Base-by-base conservation (phyloP, 306 rosid genomes). In the Begonia masoniana region DNA sequence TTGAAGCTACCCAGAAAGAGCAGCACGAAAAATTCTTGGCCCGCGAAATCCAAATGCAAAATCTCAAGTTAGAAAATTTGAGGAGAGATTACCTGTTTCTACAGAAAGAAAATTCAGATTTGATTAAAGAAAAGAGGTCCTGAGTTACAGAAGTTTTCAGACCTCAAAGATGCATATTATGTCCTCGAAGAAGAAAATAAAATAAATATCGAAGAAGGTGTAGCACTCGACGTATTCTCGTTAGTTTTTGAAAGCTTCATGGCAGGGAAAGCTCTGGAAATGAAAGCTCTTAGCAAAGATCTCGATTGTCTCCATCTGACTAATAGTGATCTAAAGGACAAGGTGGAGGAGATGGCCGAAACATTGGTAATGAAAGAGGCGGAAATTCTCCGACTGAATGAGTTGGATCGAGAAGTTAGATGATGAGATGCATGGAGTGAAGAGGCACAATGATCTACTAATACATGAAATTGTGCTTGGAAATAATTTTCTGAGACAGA, bases 191-290 rank as follows among this genome's bases (percentile, higher is more conserved):
- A 78, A 55, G 99, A 86, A 47, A 78, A 69, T 47, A 45, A 46
- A 66, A 64, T 16, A 31, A 72, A 79, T 51, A 67, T 92, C 47
- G 73, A 62, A 10, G 95, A 87, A 61, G 86, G 76, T 41, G 59
- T 87, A 64, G 62, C 78, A 58, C 80, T 79, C 43, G 70, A 74
- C 63, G 77, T 52, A 61, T 71, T 74, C 56, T 62, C 76, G 13
- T 41, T 65, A 31, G 78, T 92, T 68, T 82, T 76, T 55, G 83
- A 81, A 68, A 77, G 83, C 75, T 68, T 79, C 61, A 61, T 70
- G 50, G 52, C 59, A 8, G 96, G 78, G 70, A 92, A 83, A 75
- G 64, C 64, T 45, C 31, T 63, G 51, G 93, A 92, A 59, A 78
- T 74, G 10, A 71, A 78, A 55, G 70, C 47, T 50, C 80, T 92